Evolutionary conservation across 2,329 filamentous ascomycete species (phyloP).

Genomic region (Botryotinia narcissicola): DNA sequence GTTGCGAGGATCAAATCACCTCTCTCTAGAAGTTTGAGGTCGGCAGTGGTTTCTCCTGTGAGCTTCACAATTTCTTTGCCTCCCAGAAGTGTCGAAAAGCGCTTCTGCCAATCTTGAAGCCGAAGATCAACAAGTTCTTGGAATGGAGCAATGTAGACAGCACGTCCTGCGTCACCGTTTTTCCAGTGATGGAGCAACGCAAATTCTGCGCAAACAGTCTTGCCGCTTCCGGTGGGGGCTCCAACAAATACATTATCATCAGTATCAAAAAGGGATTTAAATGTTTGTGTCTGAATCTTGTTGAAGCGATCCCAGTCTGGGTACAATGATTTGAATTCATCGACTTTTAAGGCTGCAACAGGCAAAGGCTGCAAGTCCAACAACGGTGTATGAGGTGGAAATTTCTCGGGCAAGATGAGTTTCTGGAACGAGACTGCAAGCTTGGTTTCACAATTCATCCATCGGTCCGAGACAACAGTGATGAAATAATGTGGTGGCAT

Average conservation of each 20-base stretch:
- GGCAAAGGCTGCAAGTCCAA: constrained; percentile 90
- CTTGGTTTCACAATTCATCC: constrained; percentile 97
- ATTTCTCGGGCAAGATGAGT: constrained; percentile 89
- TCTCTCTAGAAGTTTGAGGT: constrained; percentile 82
- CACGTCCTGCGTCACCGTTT: constrained; percentile 66
- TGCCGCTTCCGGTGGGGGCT: constrained; percentile 90
- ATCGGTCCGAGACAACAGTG: constrained; percentile 87
- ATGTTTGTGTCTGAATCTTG: constrained; percentile 95
- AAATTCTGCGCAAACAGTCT: constrained; percentile 96
- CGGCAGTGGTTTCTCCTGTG: constrained; percentile 86
- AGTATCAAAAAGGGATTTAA: constrained; percentile 86
- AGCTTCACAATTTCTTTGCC: constrained; percentile 91
- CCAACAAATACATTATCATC: constrained; percentile 94
- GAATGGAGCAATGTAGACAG: constrained; percentile 92
- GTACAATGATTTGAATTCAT: constrained; percentile 80
- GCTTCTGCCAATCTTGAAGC: constrained; percentile 79
- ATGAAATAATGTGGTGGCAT: constrained; percentile 99
- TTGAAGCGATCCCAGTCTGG: constrained; percentile 87
- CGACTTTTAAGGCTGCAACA: constrained; percentile 80
- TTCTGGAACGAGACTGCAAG: constrained; percentile 94
- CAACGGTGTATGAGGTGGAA: constrained; percentile 88
- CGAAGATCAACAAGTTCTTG: constrained; percentile 87
- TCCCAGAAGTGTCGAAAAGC: constrained; percentile 68
- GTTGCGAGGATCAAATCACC: constrained; percentile 91
- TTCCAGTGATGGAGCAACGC: constrained; percentile 87